Percentiles rank a stretch among this genome's conserved stretches.
These are phyloP conservation scores for Vanderwaltozyma yarrowii DNA, from an alignment of 805 yeast species.

Conservation along the genomic window DNA sequence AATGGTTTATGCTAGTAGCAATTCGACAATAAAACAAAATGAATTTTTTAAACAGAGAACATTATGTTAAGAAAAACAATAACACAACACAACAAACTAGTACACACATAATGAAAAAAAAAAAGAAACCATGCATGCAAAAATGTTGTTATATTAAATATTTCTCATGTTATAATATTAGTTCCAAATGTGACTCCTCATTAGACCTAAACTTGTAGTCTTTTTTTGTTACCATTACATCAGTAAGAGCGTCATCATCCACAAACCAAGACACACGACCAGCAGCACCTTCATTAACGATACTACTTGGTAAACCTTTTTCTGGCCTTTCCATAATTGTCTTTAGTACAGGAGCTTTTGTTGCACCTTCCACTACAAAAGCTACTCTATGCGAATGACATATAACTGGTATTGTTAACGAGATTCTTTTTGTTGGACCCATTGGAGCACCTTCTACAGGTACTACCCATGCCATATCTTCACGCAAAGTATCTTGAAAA, in stretches of 20 bases:
- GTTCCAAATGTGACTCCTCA: neutral
- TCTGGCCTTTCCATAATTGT: constrained; percentile 93
- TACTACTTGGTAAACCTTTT: constrained; percentile 83
- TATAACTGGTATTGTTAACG: constrained; percentile 84
- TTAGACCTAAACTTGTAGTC: constrained; percentile 11
- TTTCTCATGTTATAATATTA: too few species aligned
- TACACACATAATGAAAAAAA: too few species aligned
- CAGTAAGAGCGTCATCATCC: constrained; percentile 79
- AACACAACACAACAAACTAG: too few species aligned
- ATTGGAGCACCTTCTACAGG: constrained; percentile 84
- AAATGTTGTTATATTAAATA: too few species aligned
- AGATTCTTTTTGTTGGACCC: constrained; percentile 74
- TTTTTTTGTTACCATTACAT: constrained; percentile 38
- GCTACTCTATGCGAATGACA: constrained; percentile 85
- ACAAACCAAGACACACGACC: constrained; percentile 95
- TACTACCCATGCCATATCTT: constrained; percentile 84
- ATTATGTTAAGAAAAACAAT: too few species aligned
- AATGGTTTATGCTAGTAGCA: too few species aligned
- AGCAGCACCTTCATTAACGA: constrained; percentile 87
- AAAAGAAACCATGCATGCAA: too few species aligned
- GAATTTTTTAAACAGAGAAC: too few species aligned
- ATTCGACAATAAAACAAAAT: too few species aligned
- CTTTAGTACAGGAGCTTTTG: constrained; percentile 83
- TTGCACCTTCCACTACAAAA: constrained; percentile 89
- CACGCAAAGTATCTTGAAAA: constrained; percentile 68